Evolutionary conservation across 2,329 filamentous ascomycete species (phyloP).

Genomic region (Pseudophaeomoniella oleicola): DNA sequence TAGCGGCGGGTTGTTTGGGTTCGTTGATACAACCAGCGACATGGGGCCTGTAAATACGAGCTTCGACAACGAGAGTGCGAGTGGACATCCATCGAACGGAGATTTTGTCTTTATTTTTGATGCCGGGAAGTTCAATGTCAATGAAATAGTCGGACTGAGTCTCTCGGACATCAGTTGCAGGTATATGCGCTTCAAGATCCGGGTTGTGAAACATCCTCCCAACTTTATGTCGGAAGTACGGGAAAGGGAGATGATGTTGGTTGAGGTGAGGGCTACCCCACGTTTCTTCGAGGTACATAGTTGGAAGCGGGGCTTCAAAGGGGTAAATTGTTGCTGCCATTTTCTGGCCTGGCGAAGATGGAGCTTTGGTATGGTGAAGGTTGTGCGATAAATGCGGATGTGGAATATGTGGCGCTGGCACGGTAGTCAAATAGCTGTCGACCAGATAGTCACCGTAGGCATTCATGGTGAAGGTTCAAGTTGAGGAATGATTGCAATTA

Average conservation of each 20-base stretch:
- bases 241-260: background rate
- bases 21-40: constrained; percentile 7
- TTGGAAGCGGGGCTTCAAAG: background rate
- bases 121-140: constrained; percentile 11
- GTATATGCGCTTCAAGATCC: background rate
- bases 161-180: constrained; percentile 8
- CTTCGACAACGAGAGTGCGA: constrained; percentile 8
- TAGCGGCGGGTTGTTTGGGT: constrained; percentile 3
- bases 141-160: constrained; percentile 9
- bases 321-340: too few species aligned
- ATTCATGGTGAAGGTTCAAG: too few species aligned
- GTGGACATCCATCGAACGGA: constrained; percentile 8
- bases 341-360: too few species aligned
- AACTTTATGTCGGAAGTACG: background rate
- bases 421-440: too few species aligned
- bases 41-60: constrained; percentile 6
- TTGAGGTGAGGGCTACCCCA: background rate
- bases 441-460: too few species aligned
- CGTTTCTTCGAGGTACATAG: background rate
- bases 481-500: too few species aligned
- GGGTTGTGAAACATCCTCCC: constrained; percentile 2
- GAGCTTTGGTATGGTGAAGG: too few species aligned
- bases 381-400: too few species aligned
- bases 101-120: constrained; percentile 8
- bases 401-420: too few species aligned